A percentile compares a stretch with the other conserved stretches of the same genome.
Conservation (phyloP, 768 basidiomycete species). For the Guyanaporus albipodus region DNA sequence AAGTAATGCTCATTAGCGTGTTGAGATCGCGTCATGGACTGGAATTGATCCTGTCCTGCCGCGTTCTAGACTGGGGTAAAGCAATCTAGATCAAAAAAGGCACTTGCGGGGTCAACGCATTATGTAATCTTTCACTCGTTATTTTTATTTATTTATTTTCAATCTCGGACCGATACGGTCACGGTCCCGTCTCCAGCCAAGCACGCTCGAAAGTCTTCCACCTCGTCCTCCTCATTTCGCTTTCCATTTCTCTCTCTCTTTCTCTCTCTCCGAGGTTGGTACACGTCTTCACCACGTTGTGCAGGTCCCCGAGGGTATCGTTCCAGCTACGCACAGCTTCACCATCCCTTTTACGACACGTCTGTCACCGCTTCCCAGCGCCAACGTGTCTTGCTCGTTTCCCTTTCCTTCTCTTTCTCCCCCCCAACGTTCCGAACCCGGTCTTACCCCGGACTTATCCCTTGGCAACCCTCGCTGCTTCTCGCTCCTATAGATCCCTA, state of each 20-base stretch:
- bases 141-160: constrained; percentile 1
- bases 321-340: constrained; percentile 19
- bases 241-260: too few relatives aligned
- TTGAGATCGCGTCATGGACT: constrained; percentile 5
- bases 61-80: constrained; percentile 25
- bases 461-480: constrained; percentile 13
- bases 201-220: constrained; percentile 10
- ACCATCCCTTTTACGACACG: constrained; percentile 23
- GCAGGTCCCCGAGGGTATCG: constrained; percentile 24
- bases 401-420: constrained; percentile 20
- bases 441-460: constrained; percentile 31
- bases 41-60: neutral
- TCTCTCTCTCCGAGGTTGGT: too few relatives aligned
- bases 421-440: constrained; percentile 16
- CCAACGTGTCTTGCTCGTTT: constrained; percentile 17
- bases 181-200: constrained; percentile 21
- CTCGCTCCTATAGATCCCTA: constrained; percentile 28
- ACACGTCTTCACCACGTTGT: constrained; percentile 26
- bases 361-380: constrained; percentile 19
- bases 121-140: too few relatives aligned
- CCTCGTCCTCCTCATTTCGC: constrained; percentile 5
- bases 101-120: neutral
- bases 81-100: constrained; percentile 25
- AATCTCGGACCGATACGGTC: constrained; percentile 26
- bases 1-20: neutral